phyloP scores from a whole-genome alignment of 805 yeast species.

The Lachancea kluyveri region DNA sequence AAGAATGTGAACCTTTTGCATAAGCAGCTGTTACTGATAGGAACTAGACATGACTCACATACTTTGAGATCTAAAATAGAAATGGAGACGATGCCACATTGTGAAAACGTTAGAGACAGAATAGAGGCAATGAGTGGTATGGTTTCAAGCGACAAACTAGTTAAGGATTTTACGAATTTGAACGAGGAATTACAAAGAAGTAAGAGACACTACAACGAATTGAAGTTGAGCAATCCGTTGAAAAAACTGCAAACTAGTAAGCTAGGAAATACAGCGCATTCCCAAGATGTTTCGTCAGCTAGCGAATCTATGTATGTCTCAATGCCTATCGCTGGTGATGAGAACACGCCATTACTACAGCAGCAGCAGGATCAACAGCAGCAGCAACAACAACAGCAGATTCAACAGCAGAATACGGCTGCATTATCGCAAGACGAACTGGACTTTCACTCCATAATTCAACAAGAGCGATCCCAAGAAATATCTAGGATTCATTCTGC shows the following conservation, averaged over 20 bases:
- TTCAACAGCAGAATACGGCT: conserved; percentile 28
- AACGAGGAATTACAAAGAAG: conserved; percentile 39
- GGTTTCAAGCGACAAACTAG: conserved; percentile 33
- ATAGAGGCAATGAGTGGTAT: conserved; percentile 9
- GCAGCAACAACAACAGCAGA: conserved; percentile 30
- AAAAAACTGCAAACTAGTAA: conserved; percentile 2
- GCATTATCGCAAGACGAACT: conserved; percentile 42
- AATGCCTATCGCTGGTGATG: conserved; percentile 15
- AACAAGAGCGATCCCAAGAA: conserved; percentile 69
- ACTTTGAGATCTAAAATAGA: conserved; percentile 30
- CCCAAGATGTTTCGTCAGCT: conserved; percentile 9
- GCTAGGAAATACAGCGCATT: conserved; percentile 1
- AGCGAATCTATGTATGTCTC: conserved; percentile 19
- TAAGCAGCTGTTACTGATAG: conserved; percentile 13
- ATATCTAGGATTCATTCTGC: conserved; percentile 70
- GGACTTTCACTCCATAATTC: conserved; percentile 56
- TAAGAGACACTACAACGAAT: conserved; percentile 44
- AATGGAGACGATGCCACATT: conserved; percentile 17
- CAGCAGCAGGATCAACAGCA: conserved; percentile 26
- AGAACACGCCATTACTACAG: conserved; percentile 39
- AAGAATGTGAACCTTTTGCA: conserved; percentile 12
- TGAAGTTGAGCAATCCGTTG: conserved; percentile 25
- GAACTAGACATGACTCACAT: conserved; percentile 32
- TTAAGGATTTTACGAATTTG: conserved; percentile 49
- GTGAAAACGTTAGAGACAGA: conserved; percentile 16